Conservation (phyloP, 164 flowering plant genomes). For the Tetracentron sinense region DNA sequence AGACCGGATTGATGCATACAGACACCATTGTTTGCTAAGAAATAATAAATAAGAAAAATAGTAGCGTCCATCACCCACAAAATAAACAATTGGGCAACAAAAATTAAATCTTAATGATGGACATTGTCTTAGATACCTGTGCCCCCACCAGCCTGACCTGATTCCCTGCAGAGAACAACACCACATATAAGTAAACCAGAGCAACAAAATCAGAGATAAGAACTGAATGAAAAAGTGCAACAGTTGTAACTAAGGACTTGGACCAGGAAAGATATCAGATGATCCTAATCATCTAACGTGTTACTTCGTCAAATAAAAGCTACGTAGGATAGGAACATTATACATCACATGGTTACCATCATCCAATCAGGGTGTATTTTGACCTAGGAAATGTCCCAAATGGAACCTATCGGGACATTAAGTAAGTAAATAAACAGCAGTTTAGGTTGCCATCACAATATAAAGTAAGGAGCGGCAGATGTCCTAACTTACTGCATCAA, state of each 20-base stretch:
- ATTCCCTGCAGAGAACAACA: slow-evolving; percentile 42
- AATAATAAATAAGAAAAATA: neutral
- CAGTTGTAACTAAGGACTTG: neutral
- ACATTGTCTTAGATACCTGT: slow-evolving; percentile 32
- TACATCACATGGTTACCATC: too few species aligned
- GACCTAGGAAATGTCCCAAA: too few species aligned
- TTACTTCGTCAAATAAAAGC: too few species aligned
- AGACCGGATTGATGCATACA: too few species aligned
- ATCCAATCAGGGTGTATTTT: too few species aligned
- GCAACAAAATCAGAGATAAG: neutral
- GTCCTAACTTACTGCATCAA: slow-evolving; percentile 41
- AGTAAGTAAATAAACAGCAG: neutral
- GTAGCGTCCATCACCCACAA: neutral
- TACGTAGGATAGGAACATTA: too few species aligned
- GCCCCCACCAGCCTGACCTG: slow-evolving; percentile 43
- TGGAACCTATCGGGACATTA: too few species aligned
- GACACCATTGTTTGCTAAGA: too few species aligned
- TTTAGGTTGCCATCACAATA: neutral
- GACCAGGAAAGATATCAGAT: neutral
- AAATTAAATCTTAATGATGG: neutral
- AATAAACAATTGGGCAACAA: neutral
- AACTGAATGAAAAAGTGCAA: neutral
- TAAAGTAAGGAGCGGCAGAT: neutral
- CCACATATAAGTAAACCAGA: neutral
- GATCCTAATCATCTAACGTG: neutral